Evolutionary conservation across 202 grass and related monocot genomes (phyloP).

Genomic region (Saccharum hybrid): DNA sequence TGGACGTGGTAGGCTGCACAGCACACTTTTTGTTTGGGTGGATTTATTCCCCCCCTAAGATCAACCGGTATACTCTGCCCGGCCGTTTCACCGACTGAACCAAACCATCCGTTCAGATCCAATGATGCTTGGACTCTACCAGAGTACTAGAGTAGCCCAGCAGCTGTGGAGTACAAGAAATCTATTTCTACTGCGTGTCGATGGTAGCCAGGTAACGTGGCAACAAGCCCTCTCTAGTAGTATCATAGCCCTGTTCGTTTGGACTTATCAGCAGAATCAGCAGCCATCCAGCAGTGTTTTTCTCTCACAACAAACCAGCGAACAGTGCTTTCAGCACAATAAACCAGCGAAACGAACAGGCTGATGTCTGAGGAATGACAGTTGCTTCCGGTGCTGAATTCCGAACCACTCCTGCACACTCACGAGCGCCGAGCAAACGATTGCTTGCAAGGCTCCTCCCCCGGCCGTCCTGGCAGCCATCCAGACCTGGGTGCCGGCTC

Average conservation of each 20-base stretch:
- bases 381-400: conserved; percentile 23
- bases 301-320: too few species aligned
- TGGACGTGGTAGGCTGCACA: background rate
- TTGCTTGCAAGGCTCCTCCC: conserved; percentile 59
- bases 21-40: background rate
- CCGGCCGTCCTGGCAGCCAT: background rate
- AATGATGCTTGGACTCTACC: background rate
- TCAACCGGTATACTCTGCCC: background rate
- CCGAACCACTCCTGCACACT: conserved; percentile 27
- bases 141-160: background rate
- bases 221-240: background rate
- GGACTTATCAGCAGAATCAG: too few species aligned
- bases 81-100: background rate
- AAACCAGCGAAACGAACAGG: too few species aligned
- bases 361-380: background rate
- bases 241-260: too few species aligned
- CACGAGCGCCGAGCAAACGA: conserved; percentile 13
- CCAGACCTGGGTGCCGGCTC: background rate
- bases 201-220: background rate
- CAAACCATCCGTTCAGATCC: background rate
- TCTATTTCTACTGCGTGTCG: too few species aligned
- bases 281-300: too few species aligned
- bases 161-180: conserved; percentile 4
- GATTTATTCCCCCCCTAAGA: background rate
- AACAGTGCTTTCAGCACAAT: too few species aligned